These are phyloP conservation scores for Globisporangium spiculum DNA, from an alignment of 352 stramenopile genomes.

Conservation along the genomic window DNA sequence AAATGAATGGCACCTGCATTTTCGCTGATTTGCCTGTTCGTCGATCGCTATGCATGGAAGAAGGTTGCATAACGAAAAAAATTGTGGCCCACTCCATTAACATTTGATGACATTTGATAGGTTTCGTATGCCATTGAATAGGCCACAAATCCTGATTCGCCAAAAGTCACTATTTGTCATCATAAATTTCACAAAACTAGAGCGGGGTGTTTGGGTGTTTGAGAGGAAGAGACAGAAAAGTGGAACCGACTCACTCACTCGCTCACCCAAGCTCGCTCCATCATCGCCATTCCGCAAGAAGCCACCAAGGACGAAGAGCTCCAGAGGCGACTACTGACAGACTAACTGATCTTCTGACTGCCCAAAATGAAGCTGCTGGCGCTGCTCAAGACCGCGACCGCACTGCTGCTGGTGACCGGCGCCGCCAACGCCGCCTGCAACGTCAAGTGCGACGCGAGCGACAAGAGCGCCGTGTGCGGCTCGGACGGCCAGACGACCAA, in stretches of 20 bases:
- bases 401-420: slow-evolving; percentile 1
- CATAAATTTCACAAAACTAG: background rate
- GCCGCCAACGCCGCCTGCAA: slow-evolving; percentile 7
- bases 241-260: background rate
- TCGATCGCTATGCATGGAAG: no score
- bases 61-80: no score
- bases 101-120: no score
- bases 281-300: background rate
- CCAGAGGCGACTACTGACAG: background rate
- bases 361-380: background rate
- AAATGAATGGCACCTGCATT: background rate
- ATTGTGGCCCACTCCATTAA: no score
- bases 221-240: background rate
- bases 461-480: slow-evolving; percentile 17
- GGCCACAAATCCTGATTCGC: background rate
- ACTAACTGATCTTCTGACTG: no score
- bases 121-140: background rate
- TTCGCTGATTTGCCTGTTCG: background rate
- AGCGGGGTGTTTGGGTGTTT: background rate
- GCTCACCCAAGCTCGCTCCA: background rate
- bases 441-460: slow-evolving; percentile 21
- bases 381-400: slow-evolving; percentile 1
- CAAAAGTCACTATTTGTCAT: background rate
- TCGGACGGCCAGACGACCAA: slow-evolving; percentile 20
- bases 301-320: slow-evolving; percentile 1